Evolutionary conservation across 1,284 basidiomycete species (phyloP), one percentile per base, ranked within the genome.

Genomic region (Neolentinus lepideus): DNA sequence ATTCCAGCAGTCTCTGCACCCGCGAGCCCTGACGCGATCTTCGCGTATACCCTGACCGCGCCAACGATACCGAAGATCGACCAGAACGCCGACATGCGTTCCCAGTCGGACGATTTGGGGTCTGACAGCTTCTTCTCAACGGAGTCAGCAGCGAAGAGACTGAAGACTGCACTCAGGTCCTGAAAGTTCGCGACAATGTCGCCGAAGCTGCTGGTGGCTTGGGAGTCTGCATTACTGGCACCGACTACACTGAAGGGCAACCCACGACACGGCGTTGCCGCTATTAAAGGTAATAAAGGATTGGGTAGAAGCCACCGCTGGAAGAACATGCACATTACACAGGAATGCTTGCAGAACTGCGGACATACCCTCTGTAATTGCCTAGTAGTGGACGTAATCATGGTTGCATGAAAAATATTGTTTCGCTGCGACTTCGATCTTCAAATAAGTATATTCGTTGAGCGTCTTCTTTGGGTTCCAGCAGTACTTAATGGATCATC

Each of bases 61-160:
- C 47, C 47, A 8, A 50, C 14, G 24, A 50, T 50, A 29, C 47
- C 47, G 21, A 50, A 50, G 47, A 50, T 25, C 16, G 47, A 50
- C 47, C 47, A 50, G 27, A 50, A 25, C 24, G 24, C 47, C 4
- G 47, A 50, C 47, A 50, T 50, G 47, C 47, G 47, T 24, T 50
- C 47, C 47, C 47, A 50, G 47, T 50, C 22, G 4, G 27, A 6
- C 4, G 47, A 25, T 21, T 29, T 50, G 8, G 47, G 27, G n/a
- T 29, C 27, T 9, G 47, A 12, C 3, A 26, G 22, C 24, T 50
- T 50, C 27, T 50, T 25, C 47, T 50, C 47, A 4, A 50, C 47
- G 6, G 47, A 26, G 21, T 50, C 47, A 21, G 47, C 22, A 4
- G 47, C 47, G 24, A 50, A 29, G 47, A 50, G 22, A 29, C 24